A percentile compares a stretch with the other conserved stretches of the same genome.
Conservation (phyloP, 148 eudicot genomes). For the Rhododendron molle region DNA sequence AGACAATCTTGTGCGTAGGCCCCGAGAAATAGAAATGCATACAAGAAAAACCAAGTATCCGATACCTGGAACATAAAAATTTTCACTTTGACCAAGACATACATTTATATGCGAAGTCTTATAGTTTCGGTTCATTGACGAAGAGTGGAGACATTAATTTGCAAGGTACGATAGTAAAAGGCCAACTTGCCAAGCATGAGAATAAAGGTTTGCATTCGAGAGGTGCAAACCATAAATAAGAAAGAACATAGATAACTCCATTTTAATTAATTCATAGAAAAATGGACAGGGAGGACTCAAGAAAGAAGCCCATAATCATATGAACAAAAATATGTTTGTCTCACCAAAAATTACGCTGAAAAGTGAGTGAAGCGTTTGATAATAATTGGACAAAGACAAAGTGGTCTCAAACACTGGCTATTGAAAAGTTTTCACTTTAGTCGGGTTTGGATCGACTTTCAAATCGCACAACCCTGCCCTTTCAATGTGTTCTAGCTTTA, state of each 20-base stretch:
- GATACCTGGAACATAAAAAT: conserved; percentile 23
- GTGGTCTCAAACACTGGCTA: no score
- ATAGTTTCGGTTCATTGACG: not conserved
- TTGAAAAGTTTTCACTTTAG: no score
- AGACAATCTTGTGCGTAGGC: conserved; percentile 39
- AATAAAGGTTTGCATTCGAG: no score
- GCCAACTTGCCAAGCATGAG: no score
- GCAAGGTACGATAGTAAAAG: not conserved
- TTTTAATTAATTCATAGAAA: not conserved
- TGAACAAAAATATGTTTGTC: not conserved
- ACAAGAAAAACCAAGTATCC: conserved; percentile 29
- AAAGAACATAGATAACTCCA: no score
- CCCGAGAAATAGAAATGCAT: conserved; percentile 39
- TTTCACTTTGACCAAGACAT: not conserved
- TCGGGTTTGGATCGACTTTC: not conserved
- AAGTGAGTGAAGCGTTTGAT: no score
- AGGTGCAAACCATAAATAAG: not conserved
- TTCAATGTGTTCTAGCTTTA: not conserved
- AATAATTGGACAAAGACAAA: no score
- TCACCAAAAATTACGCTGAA: not conserved
- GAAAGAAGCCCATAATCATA: not conserved
- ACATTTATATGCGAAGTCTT: not conserved
- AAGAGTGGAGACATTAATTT: no score
- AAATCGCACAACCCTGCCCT: not conserved
- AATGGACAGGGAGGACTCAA: not conserved